A percentile compares a stretch with the other conserved stretches of the same genome.
Conservation (phyloP, 208 protist genomes). For the Leishmania braziliensis region DNA sequence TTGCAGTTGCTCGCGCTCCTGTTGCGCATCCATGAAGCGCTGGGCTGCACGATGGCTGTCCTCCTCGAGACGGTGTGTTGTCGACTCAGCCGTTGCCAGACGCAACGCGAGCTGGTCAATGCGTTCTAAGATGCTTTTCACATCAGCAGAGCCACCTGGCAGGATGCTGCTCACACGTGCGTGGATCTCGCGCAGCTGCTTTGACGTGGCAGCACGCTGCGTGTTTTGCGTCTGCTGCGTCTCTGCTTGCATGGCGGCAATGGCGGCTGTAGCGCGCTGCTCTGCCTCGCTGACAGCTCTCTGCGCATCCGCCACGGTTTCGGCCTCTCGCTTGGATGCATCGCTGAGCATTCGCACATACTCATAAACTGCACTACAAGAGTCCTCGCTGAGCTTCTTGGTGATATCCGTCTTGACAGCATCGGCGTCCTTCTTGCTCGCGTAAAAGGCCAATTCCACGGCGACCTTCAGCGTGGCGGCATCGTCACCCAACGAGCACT, state of each 20-base stretch:
- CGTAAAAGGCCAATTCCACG: conserved; percentile 31
- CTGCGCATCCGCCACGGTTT: conserved; percentile 12
- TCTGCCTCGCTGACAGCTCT: conserved; percentile 25
- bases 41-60: conserved; percentile 10
- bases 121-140: conserved; percentile 7
- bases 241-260: conserved; percentile 22
- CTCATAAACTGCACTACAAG: conserved; percentile 14
- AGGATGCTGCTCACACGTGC: conserved; percentile 7
- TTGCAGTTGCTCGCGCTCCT: conserved; percentile 32
- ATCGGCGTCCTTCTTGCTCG: conserved; percentile 9
- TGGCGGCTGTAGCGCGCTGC: conserved; percentile 18
- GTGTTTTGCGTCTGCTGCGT: conserved; percentile 9
- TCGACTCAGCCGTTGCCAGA: conserved; percentile 16
- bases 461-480: conserved; percentile 7
- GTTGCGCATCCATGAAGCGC: conserved; percentile 16
- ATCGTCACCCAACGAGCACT: conserved; percentile 6
- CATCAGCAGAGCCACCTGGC: neutral
- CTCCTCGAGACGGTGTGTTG: conserved; percentile 9
- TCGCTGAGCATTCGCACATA: conserved; percentile 20
- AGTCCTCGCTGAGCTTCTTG: conserved; percentile 15
- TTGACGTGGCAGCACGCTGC: conserved; percentile 4
- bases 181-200: conserved; percentile 24
- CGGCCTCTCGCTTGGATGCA: conserved; percentile 8
- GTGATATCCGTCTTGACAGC: conserved; percentile 10
- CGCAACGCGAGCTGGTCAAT: conserved; percentile 23